Evolutionary conservation across 2,329 filamentous ascomycete genomes (phyloP).

Genomic region (Acephala macrosclerotiorum): DNA sequence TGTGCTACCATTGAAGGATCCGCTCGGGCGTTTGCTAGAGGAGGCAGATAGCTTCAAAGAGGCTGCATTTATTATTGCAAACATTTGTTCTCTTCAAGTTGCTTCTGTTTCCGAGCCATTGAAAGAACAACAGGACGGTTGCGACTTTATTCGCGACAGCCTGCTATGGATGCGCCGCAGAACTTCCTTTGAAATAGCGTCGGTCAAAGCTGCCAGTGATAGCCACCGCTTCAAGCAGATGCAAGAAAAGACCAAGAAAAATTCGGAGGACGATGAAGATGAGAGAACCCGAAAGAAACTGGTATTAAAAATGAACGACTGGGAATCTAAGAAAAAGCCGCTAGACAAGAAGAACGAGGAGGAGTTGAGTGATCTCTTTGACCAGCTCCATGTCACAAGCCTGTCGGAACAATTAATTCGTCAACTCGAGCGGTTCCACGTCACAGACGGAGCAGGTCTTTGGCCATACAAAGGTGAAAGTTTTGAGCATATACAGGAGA

Average conservation of each 20-base stretch:
- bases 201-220: conserved; percentile 1
- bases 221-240: conserved; percentile 1
- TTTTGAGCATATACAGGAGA: conserved; percentile 7
- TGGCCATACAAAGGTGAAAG: conserved; percentile 11
- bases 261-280: conserved; percentile 2
- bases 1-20: conserved; percentile 7
- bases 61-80: conserved; percentile 3
- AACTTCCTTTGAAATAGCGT: conserved; percentile 11
- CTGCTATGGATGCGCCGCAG: conserved; percentile 9
- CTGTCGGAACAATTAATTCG: conserved; percentile 11
- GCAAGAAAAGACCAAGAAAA: neutral
- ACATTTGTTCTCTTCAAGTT: conserved; percentile 6
- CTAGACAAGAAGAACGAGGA: neutral
- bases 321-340: neutral
- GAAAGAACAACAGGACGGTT: conserved; percentile 6
- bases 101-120: conserved; percentile 1
- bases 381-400: conserved; percentile 5
- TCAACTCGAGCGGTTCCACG: conserved; percentile 5
- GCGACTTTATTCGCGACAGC: conserved; percentile 8
- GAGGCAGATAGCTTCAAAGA: conserved; percentile 11
- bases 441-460: conserved; percentile 10
- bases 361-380: conserved; percentile 9
- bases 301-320: neutral
- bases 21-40: conserved; percentile 6
- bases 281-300: conserved; percentile 2